Evolutionary conservation across 495 filamentous ascomycete genomes (phyloP).

Genomic region (Extremus antarcticus): DNA sequence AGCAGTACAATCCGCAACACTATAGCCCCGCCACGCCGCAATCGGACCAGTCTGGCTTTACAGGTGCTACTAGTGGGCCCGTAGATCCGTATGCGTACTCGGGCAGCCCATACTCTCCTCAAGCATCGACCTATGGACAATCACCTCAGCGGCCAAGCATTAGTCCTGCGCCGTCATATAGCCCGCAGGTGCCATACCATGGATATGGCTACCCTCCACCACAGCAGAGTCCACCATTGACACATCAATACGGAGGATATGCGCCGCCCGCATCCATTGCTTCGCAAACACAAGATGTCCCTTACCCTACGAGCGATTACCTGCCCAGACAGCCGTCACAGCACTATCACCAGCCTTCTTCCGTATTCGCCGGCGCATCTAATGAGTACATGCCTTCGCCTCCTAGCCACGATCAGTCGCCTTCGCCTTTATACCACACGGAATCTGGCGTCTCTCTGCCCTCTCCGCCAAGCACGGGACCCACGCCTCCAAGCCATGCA

Average conservation of each 20-base stretch:
- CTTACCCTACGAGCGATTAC: constrained; percentile 1
- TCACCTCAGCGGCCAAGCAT: constrained; percentile 21
- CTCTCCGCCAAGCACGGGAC: constrained; percentile 30
- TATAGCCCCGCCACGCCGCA: constrained; percentile 53
- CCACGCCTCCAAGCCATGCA: constrained; percentile 36
- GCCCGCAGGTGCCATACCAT: constrained; percentile 5
- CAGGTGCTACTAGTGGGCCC: constrained; percentile 9
- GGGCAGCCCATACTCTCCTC: constrained; percentile 6
- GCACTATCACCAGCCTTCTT: not conserved
- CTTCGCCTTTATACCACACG: constrained; percentile 13
- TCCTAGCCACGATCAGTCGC: constrained; percentile 28
- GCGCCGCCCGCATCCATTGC: not conserved
- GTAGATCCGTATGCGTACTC: constrained; percentile 17
- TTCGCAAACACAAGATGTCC: not conserved
- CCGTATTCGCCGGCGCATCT: constrained; percentile 1
- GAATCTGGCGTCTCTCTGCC: constrained; percentile 23
- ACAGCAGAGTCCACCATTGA: constrained; percentile 3
- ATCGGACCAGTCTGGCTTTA: not conserved
- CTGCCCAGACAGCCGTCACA: constrained; percentile 4
- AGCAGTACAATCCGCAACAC: constrained; percentile 48
- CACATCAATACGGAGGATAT: constrained; percentile 1
- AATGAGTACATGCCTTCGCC: constrained; percentile 38
- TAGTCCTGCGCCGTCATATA: constrained; percentile 14
- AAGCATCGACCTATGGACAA: constrained; percentile 10
- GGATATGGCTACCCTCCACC: constrained; percentile 1